These are phyloP conservation scores for Lotus japonicus DNA, from an alignment of 306 rosid species.

Conservation along the genomic window DNA sequence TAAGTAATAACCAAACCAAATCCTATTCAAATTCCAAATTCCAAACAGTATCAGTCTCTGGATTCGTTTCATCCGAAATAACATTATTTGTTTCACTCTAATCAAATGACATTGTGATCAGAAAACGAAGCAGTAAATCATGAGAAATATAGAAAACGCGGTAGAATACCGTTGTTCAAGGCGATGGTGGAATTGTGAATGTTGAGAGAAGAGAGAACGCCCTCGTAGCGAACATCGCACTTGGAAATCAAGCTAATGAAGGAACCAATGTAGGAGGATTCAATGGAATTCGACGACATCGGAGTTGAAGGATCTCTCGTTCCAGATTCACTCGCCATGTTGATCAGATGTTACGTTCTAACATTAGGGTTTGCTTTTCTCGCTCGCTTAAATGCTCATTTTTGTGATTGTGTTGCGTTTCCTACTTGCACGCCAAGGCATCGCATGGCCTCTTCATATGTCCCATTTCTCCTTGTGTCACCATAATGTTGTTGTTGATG, in stretches of 20 bases:
- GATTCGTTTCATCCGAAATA: background rate
- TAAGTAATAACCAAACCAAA: background rate
- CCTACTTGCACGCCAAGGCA: no score
- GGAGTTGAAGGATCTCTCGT: conserved; percentile 1
- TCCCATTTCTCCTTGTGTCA: no score
- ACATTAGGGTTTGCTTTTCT: no score
- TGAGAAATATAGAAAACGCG: no score
- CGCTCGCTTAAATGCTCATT: no score
- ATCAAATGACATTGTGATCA: background rate
- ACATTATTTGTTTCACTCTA: background rate
- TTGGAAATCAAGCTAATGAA: conserved; percentile 60
- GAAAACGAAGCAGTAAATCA: no score
- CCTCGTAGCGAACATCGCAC: conserved; percentile 76
- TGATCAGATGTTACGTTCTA: no score
- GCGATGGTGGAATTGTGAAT: conserved; percentile 53
- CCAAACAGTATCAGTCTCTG: background rate
- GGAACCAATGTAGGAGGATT: conserved; percentile 54
- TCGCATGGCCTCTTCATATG: no score
- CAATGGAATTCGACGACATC: conserved; percentile 11
- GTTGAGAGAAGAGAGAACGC: conserved; percentile 43
- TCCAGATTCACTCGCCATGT: conserved; percentile 44
- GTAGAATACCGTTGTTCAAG: conserved; percentile 43
- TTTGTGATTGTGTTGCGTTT: no score
- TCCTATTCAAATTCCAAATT: background rate
- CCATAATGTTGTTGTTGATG: no score